Evolutionary conservation across 1,284 basidiomycete species (phyloP).

Genomic region (Tausonia pullulans): DNA sequence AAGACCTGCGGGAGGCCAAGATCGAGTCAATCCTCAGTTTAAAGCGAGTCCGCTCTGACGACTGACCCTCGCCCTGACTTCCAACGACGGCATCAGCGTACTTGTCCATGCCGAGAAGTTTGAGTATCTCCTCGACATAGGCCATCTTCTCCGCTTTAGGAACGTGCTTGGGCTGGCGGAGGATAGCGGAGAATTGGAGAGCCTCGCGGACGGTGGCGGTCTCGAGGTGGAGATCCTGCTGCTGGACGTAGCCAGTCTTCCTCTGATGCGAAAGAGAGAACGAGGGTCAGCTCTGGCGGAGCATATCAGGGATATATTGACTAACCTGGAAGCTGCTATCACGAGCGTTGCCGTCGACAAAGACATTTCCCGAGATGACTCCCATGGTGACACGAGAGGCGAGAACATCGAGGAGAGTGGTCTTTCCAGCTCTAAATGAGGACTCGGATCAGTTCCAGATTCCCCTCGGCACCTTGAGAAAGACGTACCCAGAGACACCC

Average conservation of each 20-base stretch:
- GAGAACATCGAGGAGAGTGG: slow-evolving; percentile 44
- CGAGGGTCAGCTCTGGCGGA: neutral
- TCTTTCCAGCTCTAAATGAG: slow-evolving; percentile 30
- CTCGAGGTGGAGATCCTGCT: slow-evolving; percentile 65
- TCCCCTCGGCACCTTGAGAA: too few species aligned
- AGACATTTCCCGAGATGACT: slow-evolving; percentile 39
- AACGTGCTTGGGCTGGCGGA: slow-evolving; percentile 62
- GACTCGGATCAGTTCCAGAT: slow-evolving; percentile 16
- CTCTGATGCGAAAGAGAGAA: slow-evolving; percentile 22
- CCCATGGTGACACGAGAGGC: slow-evolving; percentile 43
- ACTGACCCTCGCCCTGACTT: slow-evolving; percentile 44
- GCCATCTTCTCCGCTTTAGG: slow-evolving; percentile 60
- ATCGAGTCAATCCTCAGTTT: too few species aligned
- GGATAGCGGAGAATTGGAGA: slow-evolving; percentile 63
- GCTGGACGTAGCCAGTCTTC: slow-evolving; percentile 58
- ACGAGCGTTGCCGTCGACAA: slow-evolving; percentile 62
- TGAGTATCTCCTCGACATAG: slow-evolving; percentile 67
- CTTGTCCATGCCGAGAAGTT: slow-evolving; percentile 61
- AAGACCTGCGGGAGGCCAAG: slow-evolving; percentile 23
- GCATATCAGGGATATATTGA: neutral
- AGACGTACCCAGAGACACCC: slow-evolving; percentile 46
- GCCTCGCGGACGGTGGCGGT: slow-evolving; percentile 71
- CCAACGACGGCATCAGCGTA: slow-evolving; percentile 67
- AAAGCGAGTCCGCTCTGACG: neutral
- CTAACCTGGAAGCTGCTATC: slow-evolving; percentile 62